phyloP scores from a whole-genome alignment of 768 basidiomycete species.

The Erythrobasidium yunnanense region DNA sequence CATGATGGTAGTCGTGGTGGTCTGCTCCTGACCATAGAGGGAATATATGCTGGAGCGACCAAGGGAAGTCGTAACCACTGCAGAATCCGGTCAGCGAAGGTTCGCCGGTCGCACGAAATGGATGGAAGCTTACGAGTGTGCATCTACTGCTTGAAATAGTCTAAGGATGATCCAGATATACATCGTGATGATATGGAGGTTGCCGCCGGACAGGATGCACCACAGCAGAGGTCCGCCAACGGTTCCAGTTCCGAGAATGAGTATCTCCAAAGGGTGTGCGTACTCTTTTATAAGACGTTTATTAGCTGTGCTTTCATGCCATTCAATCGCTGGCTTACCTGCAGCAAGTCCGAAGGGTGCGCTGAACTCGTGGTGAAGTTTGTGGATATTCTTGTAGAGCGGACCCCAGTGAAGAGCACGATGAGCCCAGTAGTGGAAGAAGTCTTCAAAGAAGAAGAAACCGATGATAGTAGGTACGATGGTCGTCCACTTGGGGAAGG shows the following conservation, averaged over 20 bases:
- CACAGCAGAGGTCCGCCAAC: conserved; percentile 45
- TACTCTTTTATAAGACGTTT: too few relatives aligned
- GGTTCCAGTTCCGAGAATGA: conserved; percentile 86
- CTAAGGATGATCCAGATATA: conserved; percentile 88
- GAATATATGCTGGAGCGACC: conserved; percentile 81
- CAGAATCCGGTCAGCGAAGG: not conserved
- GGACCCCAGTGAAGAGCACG: conserved; percentile 70
- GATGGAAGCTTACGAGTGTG: conserved; percentile 63
- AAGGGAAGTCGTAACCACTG: conserved; percentile 68
- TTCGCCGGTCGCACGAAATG: too few relatives aligned
- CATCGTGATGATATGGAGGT: conserved; percentile 84
- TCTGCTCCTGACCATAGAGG: conserved; percentile 97
- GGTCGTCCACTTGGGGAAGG: conserved; percentile 62
- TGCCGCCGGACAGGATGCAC: conserved; percentile 53
- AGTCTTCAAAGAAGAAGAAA: conserved; percentile 78
- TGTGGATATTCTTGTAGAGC: conserved; percentile 39
- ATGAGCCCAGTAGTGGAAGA: conserved; percentile 53
- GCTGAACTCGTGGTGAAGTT: conserved; percentile 84
- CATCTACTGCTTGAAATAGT: conserved; percentile 92
- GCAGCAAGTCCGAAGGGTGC: conserved; percentile 96
- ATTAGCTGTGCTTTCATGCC: too few relatives aligned
- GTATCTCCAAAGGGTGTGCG: conserved; percentile 90
- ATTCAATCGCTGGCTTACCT: too few relatives aligned
- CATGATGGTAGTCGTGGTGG: conserved; percentile 67
- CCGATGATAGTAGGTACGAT: conserved; percentile 62